phyloP scores from a whole-genome alignment of 164 flowering plant genomes.

The Magnolia changhungtana region DNA sequence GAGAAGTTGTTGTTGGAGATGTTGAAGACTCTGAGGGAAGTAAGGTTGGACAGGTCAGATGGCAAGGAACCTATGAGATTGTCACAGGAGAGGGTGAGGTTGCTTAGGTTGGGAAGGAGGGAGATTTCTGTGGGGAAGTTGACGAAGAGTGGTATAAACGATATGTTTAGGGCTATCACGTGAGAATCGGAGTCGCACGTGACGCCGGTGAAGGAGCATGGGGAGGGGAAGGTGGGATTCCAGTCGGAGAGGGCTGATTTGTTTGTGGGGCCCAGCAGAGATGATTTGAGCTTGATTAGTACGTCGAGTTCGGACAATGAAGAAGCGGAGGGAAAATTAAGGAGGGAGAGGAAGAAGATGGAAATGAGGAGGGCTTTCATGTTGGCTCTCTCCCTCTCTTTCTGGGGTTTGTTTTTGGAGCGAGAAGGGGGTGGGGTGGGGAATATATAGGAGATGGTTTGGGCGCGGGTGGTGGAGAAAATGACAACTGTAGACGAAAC shows the following conservation, averaged over 20 bases:
- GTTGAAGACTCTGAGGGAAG: conserved; percentile 49
- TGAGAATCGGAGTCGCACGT: conserved; percentile 45
- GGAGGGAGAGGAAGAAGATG: conserved; percentile 1
- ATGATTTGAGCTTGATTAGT: conserved; percentile 51
- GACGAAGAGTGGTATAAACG: conserved; percentile 47
- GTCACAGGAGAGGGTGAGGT: conserved; percentile 42
- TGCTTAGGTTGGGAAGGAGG: conserved; percentile 41
- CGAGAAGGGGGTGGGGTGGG: no score
- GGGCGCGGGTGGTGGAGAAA: no score
- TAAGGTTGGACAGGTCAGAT: conserved; percentile 37
- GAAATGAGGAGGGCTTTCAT: not conserved
- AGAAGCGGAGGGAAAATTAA: not conserved
- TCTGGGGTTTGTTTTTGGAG: no score
- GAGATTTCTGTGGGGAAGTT: conserved; percentile 60
- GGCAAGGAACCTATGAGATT: conserved; percentile 77
- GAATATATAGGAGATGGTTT: no score
- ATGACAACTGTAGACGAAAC: no score
- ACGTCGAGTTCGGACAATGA: conserved; percentile 36
- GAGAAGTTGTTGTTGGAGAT: conserved; percentile 55
- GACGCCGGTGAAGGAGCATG: conserved; percentile 76
- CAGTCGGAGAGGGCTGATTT: conserved; percentile 59
- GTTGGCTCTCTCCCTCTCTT: not conserved
- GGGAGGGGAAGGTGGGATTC: conserved; percentile 31
- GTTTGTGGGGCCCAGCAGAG: conserved; percentile 36
- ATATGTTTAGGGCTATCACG: conserved; percentile 56